Percentiles rank a stretch among this genome's conserved stretches.
These are phyloP conservation scores for Ceratocystis variospora DNA, from an alignment of 2,329 filamentous ascomycete genomes.

Conservation along the genomic window DNA sequence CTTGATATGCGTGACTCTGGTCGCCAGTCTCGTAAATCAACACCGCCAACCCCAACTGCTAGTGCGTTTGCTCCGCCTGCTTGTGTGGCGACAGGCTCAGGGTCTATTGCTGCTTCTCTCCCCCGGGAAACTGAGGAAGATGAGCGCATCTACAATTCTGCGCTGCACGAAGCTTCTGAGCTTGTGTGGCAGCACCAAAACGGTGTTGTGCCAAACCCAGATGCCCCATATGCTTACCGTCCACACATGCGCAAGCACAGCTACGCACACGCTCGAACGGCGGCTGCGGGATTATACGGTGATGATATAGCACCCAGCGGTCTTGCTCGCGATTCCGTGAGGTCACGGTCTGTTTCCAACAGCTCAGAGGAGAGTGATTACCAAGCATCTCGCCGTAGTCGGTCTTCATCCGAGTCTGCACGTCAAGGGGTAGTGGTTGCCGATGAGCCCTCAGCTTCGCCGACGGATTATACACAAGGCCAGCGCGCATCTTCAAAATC, in stretches of 20 bases:
- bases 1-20: constrained; percentile 43
- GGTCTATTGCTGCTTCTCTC: constrained; percentile 19
- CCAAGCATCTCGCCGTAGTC: constrained; percentile 16
- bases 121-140: constrained; percentile 39
- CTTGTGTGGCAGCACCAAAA: constrained; percentile 66
- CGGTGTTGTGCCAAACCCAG: constrained; percentile 37
- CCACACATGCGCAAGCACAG: constrained; percentile 57
- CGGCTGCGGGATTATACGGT: constrained; percentile 41
- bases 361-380: constrained; percentile 39
- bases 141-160: constrained; percentile 50
- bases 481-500: constrained; percentile 13
- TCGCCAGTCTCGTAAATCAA: constrained; percentile 19
- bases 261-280: constrained; percentile 53
- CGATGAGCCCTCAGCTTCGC: constrained; percentile 14
- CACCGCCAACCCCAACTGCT: constrained; percentile 1
- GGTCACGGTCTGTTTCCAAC: constrained; percentile 36
- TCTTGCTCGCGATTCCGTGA: constrained; percentile 29
- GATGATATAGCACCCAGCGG: constrained; percentile 35
- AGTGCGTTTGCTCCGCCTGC: constrained; percentile 13
- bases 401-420: constrained; percentile 12
- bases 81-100: not conserved
- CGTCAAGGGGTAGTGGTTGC: not conserved
- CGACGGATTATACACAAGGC: constrained; percentile 8
- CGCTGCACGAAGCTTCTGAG: constrained; percentile 64
- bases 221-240: constrained; percentile 53